phyloP scores from a whole-genome alignment of 202 grass and related monocot species.

The Digitaria exilis region DNA sequence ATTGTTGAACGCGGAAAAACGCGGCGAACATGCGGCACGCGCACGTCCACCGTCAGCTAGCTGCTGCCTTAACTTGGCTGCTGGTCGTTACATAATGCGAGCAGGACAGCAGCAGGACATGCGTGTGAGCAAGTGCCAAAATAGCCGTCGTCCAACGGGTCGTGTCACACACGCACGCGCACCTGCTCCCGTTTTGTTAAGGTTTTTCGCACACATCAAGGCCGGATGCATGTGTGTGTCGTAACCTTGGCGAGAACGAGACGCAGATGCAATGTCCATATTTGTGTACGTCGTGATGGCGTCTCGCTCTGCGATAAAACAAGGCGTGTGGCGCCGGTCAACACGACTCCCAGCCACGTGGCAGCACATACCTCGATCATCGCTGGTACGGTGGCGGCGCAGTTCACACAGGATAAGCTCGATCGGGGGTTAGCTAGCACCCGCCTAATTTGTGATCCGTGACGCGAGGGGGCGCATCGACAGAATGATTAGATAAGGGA shows the following conservation, averaged over 20 bases:
- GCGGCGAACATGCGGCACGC: not conserved
- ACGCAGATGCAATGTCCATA: not conserved
- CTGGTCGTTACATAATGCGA: not conserved
- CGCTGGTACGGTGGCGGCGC: not conserved
- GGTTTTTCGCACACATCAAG: constrained; percentile 29
- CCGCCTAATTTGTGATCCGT: not conserved
- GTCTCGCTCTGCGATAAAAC: constrained; percentile 2
- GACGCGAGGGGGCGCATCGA: not conserved
- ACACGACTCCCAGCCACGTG: not conserved
- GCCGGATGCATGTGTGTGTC: not conserved
- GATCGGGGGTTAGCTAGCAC: not conserved
- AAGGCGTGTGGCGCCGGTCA: not conserved
- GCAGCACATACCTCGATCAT: not conserved
- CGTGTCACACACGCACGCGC: not conserved
- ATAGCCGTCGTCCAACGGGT: not conserved
- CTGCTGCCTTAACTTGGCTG: not conserved
- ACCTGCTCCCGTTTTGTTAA: constrained; percentile 26
- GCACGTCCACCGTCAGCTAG: not conserved
- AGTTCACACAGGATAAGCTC: constrained; percentile 38
- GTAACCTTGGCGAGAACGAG: not conserved
- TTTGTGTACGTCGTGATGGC: not conserved
- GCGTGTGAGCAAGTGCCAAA: not conserved
- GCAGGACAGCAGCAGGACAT: not conserved
- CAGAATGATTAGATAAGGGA: not conserved
- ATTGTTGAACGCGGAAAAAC: constrained; percentile 38